phyloP scores from a whole-genome alignment of 164 flowering plant species.

The Kingdonia uniflora region DNA sequence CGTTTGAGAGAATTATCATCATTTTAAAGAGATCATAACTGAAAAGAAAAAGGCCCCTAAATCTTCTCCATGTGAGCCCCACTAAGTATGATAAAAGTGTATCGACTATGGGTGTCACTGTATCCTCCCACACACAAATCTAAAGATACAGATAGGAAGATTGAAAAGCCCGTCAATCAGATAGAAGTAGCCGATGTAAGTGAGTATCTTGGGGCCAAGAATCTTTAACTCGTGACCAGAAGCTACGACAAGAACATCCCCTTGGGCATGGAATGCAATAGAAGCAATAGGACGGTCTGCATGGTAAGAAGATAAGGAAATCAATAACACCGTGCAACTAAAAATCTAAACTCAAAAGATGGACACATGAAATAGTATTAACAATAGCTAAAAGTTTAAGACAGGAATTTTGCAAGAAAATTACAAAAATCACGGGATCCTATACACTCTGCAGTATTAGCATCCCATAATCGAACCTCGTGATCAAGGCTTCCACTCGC shows the following conservation, averaged over 20 bases:
- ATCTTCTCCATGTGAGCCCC: no score
- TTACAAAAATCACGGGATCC: constrained; percentile 86
- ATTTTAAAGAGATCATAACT: no score
- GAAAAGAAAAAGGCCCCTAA: no score
- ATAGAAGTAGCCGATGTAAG: not conserved
- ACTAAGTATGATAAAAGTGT: no score
- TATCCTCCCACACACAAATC: no score
- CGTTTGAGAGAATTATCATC: no score
- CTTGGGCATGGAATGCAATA: constrained; percentile 92
- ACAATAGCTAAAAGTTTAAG: no score
- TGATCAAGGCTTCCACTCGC: constrained; percentile 99
- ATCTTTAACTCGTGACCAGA: constrained; percentile 89
- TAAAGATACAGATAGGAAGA: no score
- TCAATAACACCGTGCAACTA: not conserved
- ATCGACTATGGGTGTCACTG: no score
- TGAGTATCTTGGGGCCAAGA: not conserved
- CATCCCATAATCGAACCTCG: constrained; percentile 96
- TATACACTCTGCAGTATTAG: constrained; percentile 74
- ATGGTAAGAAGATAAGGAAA: constrained; percentile 1
- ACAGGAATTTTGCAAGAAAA: constrained; percentile 1
- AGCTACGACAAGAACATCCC: constrained; percentile 89
- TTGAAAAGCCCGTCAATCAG: not conserved
- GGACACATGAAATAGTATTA: not conserved
- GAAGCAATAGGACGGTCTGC: constrained; percentile 97
- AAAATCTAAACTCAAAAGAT: not conserved